Base-by-base conservation (phyloP, 345 rosid genomes). In the Lagerstroemia speciosa region DNA sequence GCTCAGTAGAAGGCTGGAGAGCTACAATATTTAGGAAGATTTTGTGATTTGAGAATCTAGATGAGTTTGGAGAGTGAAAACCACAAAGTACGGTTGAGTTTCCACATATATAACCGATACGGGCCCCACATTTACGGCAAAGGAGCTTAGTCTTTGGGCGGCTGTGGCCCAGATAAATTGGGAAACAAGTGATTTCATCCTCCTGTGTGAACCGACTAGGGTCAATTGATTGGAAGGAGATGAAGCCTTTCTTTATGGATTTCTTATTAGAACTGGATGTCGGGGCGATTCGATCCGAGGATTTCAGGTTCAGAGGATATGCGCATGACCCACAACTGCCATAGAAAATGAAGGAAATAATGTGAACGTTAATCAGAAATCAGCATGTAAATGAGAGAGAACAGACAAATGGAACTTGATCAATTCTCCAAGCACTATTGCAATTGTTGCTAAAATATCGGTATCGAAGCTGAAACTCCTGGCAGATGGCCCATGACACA, bases 291-390 rank as follows among this genome's bases (percentile, higher is more conserved):
- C 15, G 65, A 41, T 60, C 41, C 26, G 72, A 69, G 33, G 72
- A 69, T 60, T 46, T 62, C 65, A 69, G 60, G 72, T 69, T 69
- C 65, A 69, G 55, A 57, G 72, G 72, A 40, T 69, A 69, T n/a
- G 64, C 65, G 58, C 72, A 69, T 16, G 65, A 69, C n/a, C 64
- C 64, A n/a, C 65, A 69, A 26, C 72, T 69, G 55, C 72, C 58
- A 29, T 30, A 27, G 19, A 33, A 34, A 63, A 17, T 24, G 9
- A 36, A 36, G 38, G 34, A 20, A 37, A n/a, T 20, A 53, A 37
- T 61, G 24, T 12, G 17, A 36, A 36, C 27, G 20, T 58, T 29
- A 69, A 31, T 31, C 11, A 26, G n/a, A 37, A n/a, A 69, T 57
- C 38, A n/a, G 8, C 71, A n/a, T n/a, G n/a, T 10, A 6, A 32